Conservation (phyloP, 2,329 filamentous ascomycete species). For the Diaporthe citriasiana region DNA sequence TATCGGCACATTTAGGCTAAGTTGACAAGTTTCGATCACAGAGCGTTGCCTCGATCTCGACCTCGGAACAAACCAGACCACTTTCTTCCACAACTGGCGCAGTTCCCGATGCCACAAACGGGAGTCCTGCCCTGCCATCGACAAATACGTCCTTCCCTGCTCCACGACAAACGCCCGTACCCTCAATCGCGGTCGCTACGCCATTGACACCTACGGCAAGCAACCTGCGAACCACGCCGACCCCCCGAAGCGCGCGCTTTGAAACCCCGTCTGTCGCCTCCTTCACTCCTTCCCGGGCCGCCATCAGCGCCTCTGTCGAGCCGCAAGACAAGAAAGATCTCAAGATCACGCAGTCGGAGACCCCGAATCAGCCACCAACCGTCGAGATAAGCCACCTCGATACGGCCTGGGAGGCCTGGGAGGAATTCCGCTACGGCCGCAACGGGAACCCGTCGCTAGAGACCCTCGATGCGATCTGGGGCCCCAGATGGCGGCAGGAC, state of each 20-base stretch:
- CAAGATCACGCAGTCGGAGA: constrained; percentile 32
- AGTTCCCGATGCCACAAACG: not conserved
- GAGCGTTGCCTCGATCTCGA: constrained; percentile 25
- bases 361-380: constrained; percentile 49
- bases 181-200: not conserved
- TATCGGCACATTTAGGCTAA: not conserved
- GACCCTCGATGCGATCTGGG: constrained; percentile 53
- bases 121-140: not conserved
- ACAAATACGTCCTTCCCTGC: not conserved
- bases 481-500: constrained; percentile 55
- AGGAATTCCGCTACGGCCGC: constrained; percentile 54
- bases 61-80: not conserved
- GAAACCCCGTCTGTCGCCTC: not conserved
- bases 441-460: constrained; percentile 55
- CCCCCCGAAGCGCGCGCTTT: constrained; percentile 18
- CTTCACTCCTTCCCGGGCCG: constrained; percentile 2
- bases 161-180: constrained; percentile 1
- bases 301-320: not conserved
- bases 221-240: not conserved
- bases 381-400: constrained; percentile 53
- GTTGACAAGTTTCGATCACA: not conserved
- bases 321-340: constrained; percentile 31
- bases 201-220: constrained; percentile 4
- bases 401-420: constrained; percentile 55
- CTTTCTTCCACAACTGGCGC: not conserved